Evolutionary conservation across 1,284 basidiomycete genomes (phyloP), one percentile per base, ranked within the genome.

Genomic region (Retiboletus flavoniger): DNA sequence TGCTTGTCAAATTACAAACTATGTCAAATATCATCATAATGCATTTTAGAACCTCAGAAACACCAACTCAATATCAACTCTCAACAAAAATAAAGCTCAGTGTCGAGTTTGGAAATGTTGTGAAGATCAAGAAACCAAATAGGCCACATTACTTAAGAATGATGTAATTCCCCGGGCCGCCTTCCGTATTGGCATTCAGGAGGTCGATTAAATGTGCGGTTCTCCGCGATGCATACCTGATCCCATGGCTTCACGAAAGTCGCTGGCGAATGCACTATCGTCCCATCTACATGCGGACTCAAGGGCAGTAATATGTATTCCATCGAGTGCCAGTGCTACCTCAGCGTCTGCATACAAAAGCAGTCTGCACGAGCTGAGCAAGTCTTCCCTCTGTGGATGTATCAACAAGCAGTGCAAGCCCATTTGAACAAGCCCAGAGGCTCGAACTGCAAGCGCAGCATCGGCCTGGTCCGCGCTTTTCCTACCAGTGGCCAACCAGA

Each of bases 401-500:
- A n/a, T n/a, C n/a, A n/a, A n/a, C n/a, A n/a, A n/a, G n/a, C n/a
- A n/a, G n/a, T n/a, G n/a, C n/a, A n/a, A n/a, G n/a, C n/a, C n/a
- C n/a, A n/a, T n/a, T n/a, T n/a, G n/a, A n/a, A n/a, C n/a, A n/a
- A n/a, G n/a, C n/a, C n/a, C 71, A 36, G 62, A 69, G 9, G 72
- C 66, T 19, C 60, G 60, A 9, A 58, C 38, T 1, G 57, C 51
- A 6, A 72, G 58, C 3, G 54, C 57, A 6, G 54, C 57, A 6
- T 59, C 49, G 7, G 26, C 8, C 26, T 8, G 1, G 59, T 61
- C 41, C 46, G 53, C 1, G 43, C 28, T 16, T 61, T 44, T 2
- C 67, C 72, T 1, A n/a, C n/a, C n/a, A n/a, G n/a, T n/a, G 72
- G 72, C 71, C 71, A 74, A 44, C 64, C 65, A 0, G 56, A 43